Evolutionary conservation across 2,329 filamentous ascomycete genomes (phyloP), one percentile per base, ranked within the genome.

Genomic region (Arthrobotrys musiformis): DNA sequence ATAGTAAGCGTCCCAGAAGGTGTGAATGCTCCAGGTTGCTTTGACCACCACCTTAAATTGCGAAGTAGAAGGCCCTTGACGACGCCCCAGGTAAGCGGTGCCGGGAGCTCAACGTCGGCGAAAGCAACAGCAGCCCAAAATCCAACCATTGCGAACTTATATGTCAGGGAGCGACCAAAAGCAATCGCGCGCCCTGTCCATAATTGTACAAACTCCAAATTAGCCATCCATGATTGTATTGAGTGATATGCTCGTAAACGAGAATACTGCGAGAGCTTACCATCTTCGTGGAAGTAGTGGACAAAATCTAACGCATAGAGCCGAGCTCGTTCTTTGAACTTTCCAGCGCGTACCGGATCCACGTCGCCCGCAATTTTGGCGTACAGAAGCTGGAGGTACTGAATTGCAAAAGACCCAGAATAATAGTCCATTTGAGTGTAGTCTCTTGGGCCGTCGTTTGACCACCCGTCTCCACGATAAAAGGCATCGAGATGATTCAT

Each of bases 381-480:
- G 79, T 94, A 94, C 0, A 94, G 85, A 0, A 94, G 87, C 82
- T 94, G 92, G 3, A 93, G 84, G 80, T 92, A 92, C 80, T 94
- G 92, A 70, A 94, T 94, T 0, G 92, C 92, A 82, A 93, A 94
- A 72, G 90, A 92, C 8, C 91, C 92, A 0, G 91, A 93, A 83
- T 94, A 94, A 81, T 94, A 94, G 82, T 94, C 92, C 89, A 94
- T 93, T 83, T 94, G 92, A 72, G 92, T 91, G 70, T 93, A 92
- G 13, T 89, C 89, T 81, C 91, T 89, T 0, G 92, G 92, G 0
- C 92, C 92, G 81, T 94, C 92, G 80, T 93, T 93, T 1, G 90
- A 93, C 92, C 92, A 94, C 0, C 92, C 92, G 52, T 89, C 90
- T 4, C 92, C 92, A n/a, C 92, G 89, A 81, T 93, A 93, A 82